Conservation (phyloP, 2,329 filamentous ascomycete genomes). For the Aspergillus niger region DNA sequence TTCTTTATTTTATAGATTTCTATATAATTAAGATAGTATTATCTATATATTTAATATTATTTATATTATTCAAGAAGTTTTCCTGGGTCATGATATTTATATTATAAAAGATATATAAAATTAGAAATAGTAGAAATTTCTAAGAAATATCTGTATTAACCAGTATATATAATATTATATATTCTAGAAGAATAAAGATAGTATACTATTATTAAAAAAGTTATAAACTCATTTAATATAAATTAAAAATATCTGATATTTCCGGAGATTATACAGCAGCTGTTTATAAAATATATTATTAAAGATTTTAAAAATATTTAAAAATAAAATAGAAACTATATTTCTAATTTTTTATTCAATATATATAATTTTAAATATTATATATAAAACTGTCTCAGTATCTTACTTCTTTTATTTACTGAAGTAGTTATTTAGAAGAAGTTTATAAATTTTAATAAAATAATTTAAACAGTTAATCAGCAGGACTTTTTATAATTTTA, state of each 20-base stretch:
- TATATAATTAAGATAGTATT: background rate
- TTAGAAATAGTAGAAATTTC: background rate
- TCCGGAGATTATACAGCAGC: background rate
- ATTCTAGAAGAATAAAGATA: background rate
- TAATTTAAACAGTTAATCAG: no score
- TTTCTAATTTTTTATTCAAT: background rate
- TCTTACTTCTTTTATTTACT: background rate
- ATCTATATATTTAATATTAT: background rate
- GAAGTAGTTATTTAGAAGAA: background rate
- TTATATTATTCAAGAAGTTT: background rate
- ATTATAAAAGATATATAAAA: background rate
- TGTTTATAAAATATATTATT: background rate
- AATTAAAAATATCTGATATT: background rate
- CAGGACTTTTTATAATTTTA: no score
- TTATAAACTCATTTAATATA: background rate
- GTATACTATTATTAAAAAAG: background rate
- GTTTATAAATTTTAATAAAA: no score
- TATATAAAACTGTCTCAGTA: background rate
- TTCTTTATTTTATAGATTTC: rapidly evolving
- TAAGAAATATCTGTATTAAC: background rate
- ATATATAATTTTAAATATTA: background rate
- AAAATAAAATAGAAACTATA: background rate
- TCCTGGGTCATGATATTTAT: background rate
- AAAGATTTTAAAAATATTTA: background rate
- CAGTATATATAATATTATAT: background rate